These are phyloP conservation scores for Trichoderma reesei DNA, from an alignment of 495 filamentous ascomycete genomes.

Conservation along the genomic window DNA sequence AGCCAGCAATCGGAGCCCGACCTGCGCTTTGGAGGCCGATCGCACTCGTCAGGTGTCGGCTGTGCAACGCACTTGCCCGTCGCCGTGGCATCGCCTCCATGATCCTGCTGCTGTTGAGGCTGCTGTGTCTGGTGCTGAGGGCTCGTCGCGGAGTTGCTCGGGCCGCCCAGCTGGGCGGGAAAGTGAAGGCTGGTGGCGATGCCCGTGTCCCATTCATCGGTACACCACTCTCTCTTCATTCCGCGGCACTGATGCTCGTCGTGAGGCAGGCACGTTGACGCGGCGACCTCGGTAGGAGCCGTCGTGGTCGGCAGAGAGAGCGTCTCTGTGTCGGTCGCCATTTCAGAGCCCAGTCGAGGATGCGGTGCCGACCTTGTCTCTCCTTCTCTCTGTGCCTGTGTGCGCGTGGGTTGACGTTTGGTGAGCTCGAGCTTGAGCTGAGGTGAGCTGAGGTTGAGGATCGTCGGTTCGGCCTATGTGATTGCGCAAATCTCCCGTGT, in stretches of 20 bases:
- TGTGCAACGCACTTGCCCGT: conserved; percentile 5
- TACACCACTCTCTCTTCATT: neutral
- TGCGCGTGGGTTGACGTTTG: no score
- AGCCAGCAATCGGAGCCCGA: conserved; percentile 1
- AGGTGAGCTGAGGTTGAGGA: no score
- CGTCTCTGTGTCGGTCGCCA: conserved; percentile 4
- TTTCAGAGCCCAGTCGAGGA: neutral
- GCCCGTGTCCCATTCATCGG: conserved; percentile 1
- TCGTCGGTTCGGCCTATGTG: neutral
- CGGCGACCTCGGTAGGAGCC: conserved; percentile 5
- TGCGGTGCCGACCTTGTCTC: neutral
- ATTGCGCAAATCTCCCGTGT: neutral
- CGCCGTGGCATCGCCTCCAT: neutral
- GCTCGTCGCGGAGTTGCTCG: neutral
- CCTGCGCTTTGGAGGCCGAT: neutral
- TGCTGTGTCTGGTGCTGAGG: neutral
- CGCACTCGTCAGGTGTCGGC: neutral
- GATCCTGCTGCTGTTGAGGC: neutral
- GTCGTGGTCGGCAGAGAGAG: conserved; percentile 3
- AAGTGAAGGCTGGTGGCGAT: neutral
- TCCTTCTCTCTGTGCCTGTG: no score
- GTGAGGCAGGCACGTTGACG: neutral
- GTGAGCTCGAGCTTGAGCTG: no score
- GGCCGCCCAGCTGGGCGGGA: neutral
- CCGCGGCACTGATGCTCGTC: neutral